These are phyloP conservation scores for Paecilomyces niveus DNA, from an alignment of 2,329 filamentous ascomycete genomes.

Conservation along the genomic window DNA sequence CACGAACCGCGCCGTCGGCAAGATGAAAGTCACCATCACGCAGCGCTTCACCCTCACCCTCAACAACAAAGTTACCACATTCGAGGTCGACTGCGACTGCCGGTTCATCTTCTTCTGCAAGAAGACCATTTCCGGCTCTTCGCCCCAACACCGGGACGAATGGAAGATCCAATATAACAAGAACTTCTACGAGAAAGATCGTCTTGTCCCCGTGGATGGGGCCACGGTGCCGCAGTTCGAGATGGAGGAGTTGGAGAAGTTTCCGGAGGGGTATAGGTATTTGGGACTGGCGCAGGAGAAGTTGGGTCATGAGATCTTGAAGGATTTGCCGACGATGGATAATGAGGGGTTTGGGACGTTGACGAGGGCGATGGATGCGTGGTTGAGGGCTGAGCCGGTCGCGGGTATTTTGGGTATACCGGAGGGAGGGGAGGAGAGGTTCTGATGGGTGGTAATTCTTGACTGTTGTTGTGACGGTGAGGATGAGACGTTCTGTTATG, in stretches of 20 bases:
- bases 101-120: conserved; percentile 45
- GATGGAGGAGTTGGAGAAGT: conserved; percentile 30
- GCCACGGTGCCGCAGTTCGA: conserved; percentile 31
- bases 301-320: conserved; percentile 40
- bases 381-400: conserved; percentile 27
- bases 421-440: background rate
- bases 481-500: background rate
- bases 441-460: background rate
- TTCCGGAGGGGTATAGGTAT: conserved; percentile 42
- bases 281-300: conserved; percentile 42
- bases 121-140: conserved; percentile 13
- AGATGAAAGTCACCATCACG: conserved; percentile 51
- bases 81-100: conserved; percentile 26
- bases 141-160: conserved; percentile 31
- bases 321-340: conserved; percentile 25
- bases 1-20: conserved; percentile 40
- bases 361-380: conserved; percentile 39
- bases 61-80: background rate
- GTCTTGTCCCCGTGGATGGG: conserved; percentile 42
- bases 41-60: conserved; percentile 22
- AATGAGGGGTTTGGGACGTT: conserved; percentile 32
- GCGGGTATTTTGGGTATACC: background rate
- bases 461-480: background rate
- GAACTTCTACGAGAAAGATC: conserved; percentile 20
- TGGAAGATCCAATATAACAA: conserved; percentile 1